Percentiles rank a stretch among this genome's conserved stretches.
phyloP scores from a whole-genome alignment of 1,284 basidiomycete species.

The Rhodotorula glutinis region DNA sequence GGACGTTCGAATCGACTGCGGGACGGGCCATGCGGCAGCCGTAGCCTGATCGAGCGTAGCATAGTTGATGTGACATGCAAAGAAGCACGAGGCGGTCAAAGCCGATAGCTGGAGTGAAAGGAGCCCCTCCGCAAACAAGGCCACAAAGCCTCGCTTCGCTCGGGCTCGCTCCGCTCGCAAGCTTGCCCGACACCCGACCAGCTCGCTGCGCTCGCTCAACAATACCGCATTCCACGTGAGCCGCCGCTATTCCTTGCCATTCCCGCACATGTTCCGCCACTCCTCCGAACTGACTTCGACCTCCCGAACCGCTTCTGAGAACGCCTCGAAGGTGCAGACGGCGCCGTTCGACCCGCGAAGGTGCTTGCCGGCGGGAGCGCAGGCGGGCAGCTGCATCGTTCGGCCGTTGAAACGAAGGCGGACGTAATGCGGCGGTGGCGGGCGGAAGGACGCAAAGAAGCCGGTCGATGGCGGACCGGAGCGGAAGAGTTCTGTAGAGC shows the following conservation, averaged over 20 bases:
- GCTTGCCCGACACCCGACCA: too few species aligned
- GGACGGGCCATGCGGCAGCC: too few species aligned
- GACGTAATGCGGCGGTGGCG: conserved; percentile 22
- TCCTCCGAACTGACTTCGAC: conserved; percentile 17
- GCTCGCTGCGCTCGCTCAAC: too few species aligned
- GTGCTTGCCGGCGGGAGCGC: conserved; percentile 12
- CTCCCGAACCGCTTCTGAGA: conserved; percentile 16
- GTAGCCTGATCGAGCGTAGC: too few species aligned
- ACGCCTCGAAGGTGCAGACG: conserved; percentile 36
- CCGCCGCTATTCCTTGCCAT: conserved; percentile 1
- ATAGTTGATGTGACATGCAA: too few species aligned
- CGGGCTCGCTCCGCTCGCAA: too few species aligned
- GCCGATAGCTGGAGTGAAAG: too few species aligned
- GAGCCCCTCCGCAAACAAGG: too few species aligned
- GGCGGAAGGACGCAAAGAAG: conserved; percentile 13
- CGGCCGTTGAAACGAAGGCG: conserved; percentile 32
- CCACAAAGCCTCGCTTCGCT: too few species aligned
- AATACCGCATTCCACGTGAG: too few species aligned
- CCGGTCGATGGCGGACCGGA: conserved; percentile 2
- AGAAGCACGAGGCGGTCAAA: too few species aligned
- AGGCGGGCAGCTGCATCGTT: conserved; percentile 24
- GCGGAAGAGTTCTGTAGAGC: conserved; percentile 25
- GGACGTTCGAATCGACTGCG: too few species aligned
- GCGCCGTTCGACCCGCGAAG: conserved; percentile 17
- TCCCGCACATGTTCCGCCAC: conserved; percentile 27